These are phyloP conservation scores for Tuber borchii DNA, from an alignment of 495 filamentous ascomycete genomes.

Conservation along the genomic window DNA sequence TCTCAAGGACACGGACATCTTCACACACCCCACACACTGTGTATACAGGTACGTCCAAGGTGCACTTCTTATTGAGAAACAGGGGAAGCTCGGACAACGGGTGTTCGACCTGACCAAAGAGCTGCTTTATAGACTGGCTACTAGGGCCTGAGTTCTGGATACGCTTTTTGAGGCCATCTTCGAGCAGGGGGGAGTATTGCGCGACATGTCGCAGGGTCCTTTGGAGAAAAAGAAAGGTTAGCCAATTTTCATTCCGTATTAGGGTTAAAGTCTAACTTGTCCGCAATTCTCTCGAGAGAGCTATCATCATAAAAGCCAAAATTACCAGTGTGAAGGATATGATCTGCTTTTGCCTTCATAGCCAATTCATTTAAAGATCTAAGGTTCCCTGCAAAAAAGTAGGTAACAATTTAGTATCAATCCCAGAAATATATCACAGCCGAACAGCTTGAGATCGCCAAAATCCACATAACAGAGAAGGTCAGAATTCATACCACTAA, in stretches of 20 bases:
- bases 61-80: slow-evolving; percentile 80
- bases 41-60: slow-evolving; percentile 91
- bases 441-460: background rate
- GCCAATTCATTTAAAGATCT: slow-evolving; percentile 93
- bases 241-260: slow-evolving; percentile 16
- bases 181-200: slow-evolving; percentile 92
- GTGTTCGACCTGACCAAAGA: slow-evolving; percentile 57
- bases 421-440: background rate
- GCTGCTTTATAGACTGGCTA: slow-evolving; percentile 74
- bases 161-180: slow-evolving; percentile 76
- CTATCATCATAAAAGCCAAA: slow-evolving; percentile 98
- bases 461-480: background rate
- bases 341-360: slow-evolving; percentile 82
- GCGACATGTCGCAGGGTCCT: slow-evolving; percentile 97
- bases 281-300: slow-evolving; percentile 92
- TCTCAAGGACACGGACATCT: slow-evolving; percentile 94
- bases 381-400: slow-evolving; percentile 64
- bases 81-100: slow-evolving; percentile 89
- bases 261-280: slow-evolving; percentile 66
- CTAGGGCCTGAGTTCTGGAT: slow-evolving; percentile 54
- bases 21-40: slow-evolving; percentile 99
- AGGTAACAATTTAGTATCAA: background rate
- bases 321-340: slow-evolving; percentile 97
- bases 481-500: slow-evolving; percentile 64
- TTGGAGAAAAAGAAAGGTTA: slow-evolving; percentile 37